phyloP scores from a whole-genome alignment of 2,329 filamentous ascomycete genomes.

The Pyricularia grisea region DNA sequence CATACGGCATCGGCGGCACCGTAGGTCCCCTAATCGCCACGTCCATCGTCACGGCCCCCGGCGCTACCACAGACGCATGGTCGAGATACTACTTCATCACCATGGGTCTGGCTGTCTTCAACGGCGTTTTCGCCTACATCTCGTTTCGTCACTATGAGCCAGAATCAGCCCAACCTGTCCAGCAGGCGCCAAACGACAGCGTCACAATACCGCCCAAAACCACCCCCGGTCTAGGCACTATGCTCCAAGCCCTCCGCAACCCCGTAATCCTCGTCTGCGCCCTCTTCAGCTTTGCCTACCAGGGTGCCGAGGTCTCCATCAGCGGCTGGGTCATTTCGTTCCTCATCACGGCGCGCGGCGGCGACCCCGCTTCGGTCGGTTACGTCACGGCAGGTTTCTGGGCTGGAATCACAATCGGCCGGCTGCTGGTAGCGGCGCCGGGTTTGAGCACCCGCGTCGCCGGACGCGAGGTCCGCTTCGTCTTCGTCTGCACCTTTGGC shows the following conservation, averaged over 20 bases:
- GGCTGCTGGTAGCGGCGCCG: slow-evolving; percentile 60
- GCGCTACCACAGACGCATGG: slow-evolving; percentile 39
- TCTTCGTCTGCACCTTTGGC: slow-evolving; percentile 51
- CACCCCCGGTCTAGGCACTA: slow-evolving; percentile 37
- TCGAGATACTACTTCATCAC: slow-evolving; percentile 64
- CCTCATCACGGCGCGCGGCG: slow-evolving; percentile 62
- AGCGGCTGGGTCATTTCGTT: slow-evolving; percentile 85
- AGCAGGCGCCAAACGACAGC: slow-evolving; percentile 9
- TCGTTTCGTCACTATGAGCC: slow-evolving; percentile 62
- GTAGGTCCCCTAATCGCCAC: slow-evolving; percentile 68
- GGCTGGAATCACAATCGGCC: slow-evolving; percentile 67
- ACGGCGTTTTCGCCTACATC: slow-evolving; percentile 51
- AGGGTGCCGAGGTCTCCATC: slow-evolving; percentile 75
- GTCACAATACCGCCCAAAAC: slow-evolving; percentile 20
- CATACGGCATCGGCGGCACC: slow-evolving; percentile 57
- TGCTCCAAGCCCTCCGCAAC: slow-evolving; percentile 71
- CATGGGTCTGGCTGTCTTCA: slow-evolving; percentile 46
- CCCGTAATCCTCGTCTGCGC: slow-evolving; percentile 63
- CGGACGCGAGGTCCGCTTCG: slow-evolving; percentile 53
- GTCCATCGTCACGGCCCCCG: slow-evolving; percentile 51
- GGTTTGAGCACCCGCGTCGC: slow-evolving; percentile 30
- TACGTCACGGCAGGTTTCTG: slow-evolving; percentile 69
- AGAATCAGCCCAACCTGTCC: slow-evolving; percentile 29
- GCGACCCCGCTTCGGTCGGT: slow-evolving; percentile 61
- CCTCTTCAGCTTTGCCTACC: slow-evolving; percentile 77